Base-by-base conservation (phyloP, 768 basidiomycete genomes). In the Phaffia tasmanica region DNA sequence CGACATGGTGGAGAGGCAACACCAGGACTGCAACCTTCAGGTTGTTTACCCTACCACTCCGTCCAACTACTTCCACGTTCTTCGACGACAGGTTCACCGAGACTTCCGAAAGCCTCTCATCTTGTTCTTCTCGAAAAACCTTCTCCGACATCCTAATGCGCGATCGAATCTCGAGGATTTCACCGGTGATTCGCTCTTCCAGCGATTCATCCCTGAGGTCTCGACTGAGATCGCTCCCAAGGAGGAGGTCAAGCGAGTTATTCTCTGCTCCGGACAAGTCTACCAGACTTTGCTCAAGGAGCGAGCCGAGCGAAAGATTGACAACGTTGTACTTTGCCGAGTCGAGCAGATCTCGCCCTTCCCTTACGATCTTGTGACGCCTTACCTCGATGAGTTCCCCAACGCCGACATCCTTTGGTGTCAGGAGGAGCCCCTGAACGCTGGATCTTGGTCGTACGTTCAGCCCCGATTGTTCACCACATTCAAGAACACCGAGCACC, bases 11-110 rank as follows among this genome's bases (percentile, higher is more conserved):
- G 89, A 92, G 74, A 80, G 95, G 57, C 92, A 95, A 73, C 92
- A 97, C 74, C 95, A 99, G 79, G 95, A 99, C 76, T 95, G 93
- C 78, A 99, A 98, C 76, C 90, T 98, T 89, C 95, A 98, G 79
- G 87, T 99, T 71, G 90, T 94, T 32, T 98, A 98, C 78, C 89
- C 92, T 5, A 92, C 92, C 29, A 94, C 94, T 0, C 93, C 95
- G 9, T 88, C 92, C 60, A 97, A 94, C 81, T 94, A 94, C 77
- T 95, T 91, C 89, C 93, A 94, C 74, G 89, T 94, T 67, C 86
- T 98, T 58, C 89, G 93, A 77, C 87, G 94, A 69, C 94, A 97
- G 78, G 89, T 88, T 74, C 88, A 92, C 77, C 89, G 95, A 72
- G 95, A 97, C 76, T 98, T 91, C 87, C 86, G 94, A 73, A 98